Conservation (phyloP, 257 asterid species). For the Rehmannia glutinosa region DNA sequence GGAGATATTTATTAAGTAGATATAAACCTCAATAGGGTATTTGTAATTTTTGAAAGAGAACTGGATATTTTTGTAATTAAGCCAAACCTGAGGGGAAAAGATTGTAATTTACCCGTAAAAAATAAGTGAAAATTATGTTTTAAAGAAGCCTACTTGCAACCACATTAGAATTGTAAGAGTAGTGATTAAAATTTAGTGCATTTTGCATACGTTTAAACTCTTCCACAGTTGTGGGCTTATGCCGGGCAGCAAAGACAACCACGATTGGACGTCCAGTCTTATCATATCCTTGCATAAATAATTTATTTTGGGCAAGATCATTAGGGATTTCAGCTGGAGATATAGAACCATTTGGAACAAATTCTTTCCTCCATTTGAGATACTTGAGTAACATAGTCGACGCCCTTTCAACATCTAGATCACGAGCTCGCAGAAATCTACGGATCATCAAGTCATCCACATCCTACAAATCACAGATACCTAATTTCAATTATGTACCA, state of each 20-base stretch:
- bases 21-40: too few species aligned
- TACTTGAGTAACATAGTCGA: slow-evolving; percentile 62
- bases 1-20: too few species aligned
- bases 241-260: slow-evolving; percentile 60
- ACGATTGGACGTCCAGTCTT: slow-evolving; percentile 71
- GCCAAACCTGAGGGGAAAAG: too few species aligned
- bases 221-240: slow-evolving; percentile 54
- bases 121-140: too few species aligned
- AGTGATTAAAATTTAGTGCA: background rate
- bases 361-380: slow-evolving; percentile 77
- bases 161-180: too few species aligned
- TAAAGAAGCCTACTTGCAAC: too few species aligned
- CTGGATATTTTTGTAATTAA: too few species aligned
- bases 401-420: slow-evolving; percentile 86
- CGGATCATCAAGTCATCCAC: slow-evolving; percentile 73
- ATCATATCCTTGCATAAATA: slow-evolving; percentile 84
- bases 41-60: too few species aligned
- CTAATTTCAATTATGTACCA: background rate
- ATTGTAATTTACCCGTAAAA: too few species aligned
- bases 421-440: slow-evolving; percentile 88
- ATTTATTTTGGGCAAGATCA: slow-evolving; percentile 61
- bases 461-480: slow-evolving; percentile 42
- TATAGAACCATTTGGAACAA: slow-evolving; percentile 50
- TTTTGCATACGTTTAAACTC: slow-evolving; percentile 83
- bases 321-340: slow-evolving; percentile 52